Percentiles rank a stretch among this genome's conserved stretches.
Evolutionary conservation across 371 early-diverging fungal species (phyloP).

Genomic region (Mucor mucedo): DNA sequence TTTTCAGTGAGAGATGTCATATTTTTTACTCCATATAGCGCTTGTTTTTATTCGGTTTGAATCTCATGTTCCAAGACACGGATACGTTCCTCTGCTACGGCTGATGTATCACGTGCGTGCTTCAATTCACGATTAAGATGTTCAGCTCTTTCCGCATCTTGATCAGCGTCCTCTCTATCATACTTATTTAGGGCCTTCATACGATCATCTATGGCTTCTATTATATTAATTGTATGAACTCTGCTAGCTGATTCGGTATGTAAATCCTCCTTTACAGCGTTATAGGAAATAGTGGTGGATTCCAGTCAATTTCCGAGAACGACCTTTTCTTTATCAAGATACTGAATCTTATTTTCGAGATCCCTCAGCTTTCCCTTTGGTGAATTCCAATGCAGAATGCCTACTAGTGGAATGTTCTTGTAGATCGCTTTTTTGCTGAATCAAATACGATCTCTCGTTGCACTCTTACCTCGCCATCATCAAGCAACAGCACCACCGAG

Average conservation of each 20-base stretch:
- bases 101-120: slow-evolving; percentile 3
- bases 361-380: slow-evolving; percentile 1
- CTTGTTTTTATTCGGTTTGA: slow-evolving; percentile 18
- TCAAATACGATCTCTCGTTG: too few species aligned
- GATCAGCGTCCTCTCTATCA: not conserved
- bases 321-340: slow-evolving; percentile 10
- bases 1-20: slow-evolving; percentile 16
- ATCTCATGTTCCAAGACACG: slow-evolving; percentile 12
- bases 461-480: too few species aligned
- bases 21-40: slow-evolving; percentile 19
- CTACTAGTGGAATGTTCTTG: not conserved
- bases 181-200: slow-evolving; percentile 3
- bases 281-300: slow-evolving; percentile 4
- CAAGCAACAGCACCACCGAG: too few species aligned
- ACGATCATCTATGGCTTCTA: slow-evolving; percentile 14
- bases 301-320: not conserved
- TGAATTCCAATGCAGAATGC: slow-evolving; percentile 1
- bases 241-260: slow-evolving; percentile 4
- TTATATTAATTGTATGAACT: slow-evolving; percentile 5
- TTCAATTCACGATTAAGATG: slow-evolving; percentile 16
- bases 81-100: slow-evolving; percentile 14
- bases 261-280: slow-evolving; percentile 1
- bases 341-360: not conserved
- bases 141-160: slow-evolving; percentile 6
- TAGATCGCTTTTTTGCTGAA: not conserved